These are phyloP conservation scores for Schoenoplectus tabernaemontani DNA, from an alignment of 202 grass and related monocot genomes.

Conservation along the genomic window DNA sequence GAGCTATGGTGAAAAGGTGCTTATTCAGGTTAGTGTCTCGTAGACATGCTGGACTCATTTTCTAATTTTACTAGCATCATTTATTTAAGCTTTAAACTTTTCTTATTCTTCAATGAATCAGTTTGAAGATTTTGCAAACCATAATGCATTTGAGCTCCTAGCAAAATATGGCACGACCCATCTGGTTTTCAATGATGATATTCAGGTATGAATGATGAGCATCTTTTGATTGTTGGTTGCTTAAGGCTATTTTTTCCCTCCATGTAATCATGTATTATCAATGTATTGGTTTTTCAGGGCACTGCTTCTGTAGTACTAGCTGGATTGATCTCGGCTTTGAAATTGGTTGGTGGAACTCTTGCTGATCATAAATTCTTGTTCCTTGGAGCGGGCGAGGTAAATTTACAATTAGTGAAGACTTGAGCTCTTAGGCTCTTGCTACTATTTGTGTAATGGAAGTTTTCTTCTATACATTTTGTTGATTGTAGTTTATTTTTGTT, in stretches of 20 bases:
- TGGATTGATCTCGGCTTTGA: slow-evolving; percentile 69
- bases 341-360: slow-evolving; percentile 57
- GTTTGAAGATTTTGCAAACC: slow-evolving; percentile 96
- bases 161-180: slow-evolving; percentile 75
- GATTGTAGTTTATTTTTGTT: slow-evolving; percentile 13
- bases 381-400: slow-evolving; percentile 94
- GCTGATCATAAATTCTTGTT: slow-evolving; percentile 80
- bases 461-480: neutral
- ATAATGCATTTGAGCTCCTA: slow-evolving; percentile 90
- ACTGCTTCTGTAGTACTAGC: slow-evolving; percentile 89
- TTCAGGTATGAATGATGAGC: slow-evolving; percentile 50
- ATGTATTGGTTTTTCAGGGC: slow-evolving; percentile 40
- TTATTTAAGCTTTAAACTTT: neutral
- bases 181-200: slow-evolving; percentile 98
- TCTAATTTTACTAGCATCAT: neutral
- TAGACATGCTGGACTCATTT: neutral
- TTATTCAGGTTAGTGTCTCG: slow-evolving; percentile 62
- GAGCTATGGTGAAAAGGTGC: slow-evolving; percentile 85
- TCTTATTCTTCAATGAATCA: slow-evolving; percentile 28
- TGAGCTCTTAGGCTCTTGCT: neutral
- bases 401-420: slow-evolving; percentile 1
- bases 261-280: neutral
- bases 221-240: slow-evolving; percentile 5
- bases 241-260: neutral
- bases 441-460: neutral